A percentile compares a stretch with the other conserved stretches of the same genome.
Evolutionary conservation across 2,329 filamentous ascomycete genomes (phyloP).

Genomic region (Apiospora arundinis): DNA sequence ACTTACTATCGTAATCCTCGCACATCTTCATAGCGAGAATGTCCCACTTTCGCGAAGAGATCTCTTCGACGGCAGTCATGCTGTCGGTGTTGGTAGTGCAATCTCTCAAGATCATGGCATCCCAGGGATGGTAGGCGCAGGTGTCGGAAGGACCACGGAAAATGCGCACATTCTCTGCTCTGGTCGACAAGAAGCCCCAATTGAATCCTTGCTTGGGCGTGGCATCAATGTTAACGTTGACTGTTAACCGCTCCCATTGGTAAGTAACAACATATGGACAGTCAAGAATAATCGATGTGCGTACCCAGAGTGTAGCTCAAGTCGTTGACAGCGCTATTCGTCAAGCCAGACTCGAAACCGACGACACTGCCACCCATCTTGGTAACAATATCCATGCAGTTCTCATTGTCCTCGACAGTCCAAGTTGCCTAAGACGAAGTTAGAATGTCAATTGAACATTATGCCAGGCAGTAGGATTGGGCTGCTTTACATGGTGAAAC

Average conservation of each 20-base stretch:
- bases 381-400: conserved; percentile 25
- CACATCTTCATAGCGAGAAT: conserved; percentile 29
- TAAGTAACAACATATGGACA: background rate
- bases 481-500: background rate
- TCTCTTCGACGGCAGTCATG: background rate
- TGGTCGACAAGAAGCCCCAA: conserved; percentile 25
- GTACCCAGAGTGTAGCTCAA: conserved; percentile 10
- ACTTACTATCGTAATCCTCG: conserved; percentile 25
- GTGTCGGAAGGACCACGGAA: conserved; percentile 12
- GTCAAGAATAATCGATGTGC: background rate
- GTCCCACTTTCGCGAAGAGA: conserved; percentile 29
- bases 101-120: conserved; percentile 31
- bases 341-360: background rate
- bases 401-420: conserved; percentile 23
- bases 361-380: conserved; percentile 22
- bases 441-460: background rate
- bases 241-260: background rate
- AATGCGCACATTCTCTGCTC: conserved; percentile 22
- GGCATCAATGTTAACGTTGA: background rate
- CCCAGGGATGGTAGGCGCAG: conserved; percentile 8
- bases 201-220: background rate
- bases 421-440: conserved; percentile 20
- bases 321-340: conserved; percentile 2
- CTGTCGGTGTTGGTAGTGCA: conserved; percentile 23
- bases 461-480: background rate